Conservation (phyloP, 805 yeast species). For the Saturnispora hagleri region DNA sequence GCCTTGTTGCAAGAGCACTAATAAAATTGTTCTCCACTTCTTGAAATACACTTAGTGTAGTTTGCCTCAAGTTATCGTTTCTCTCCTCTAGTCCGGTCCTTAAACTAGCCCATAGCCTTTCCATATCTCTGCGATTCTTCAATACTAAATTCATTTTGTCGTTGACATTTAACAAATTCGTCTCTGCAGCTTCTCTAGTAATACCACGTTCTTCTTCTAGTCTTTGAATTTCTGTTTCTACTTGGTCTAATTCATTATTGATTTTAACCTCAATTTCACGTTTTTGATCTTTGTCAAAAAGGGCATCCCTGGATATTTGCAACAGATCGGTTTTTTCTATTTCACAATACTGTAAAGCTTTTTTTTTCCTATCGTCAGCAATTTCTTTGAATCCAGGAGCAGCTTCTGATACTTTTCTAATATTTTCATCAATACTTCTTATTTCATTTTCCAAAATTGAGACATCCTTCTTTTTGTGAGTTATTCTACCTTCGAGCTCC, state of each 20-base stretch:
- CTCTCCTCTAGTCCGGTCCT: slow-evolving; percentile 35
- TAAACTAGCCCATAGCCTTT: slow-evolving; percentile 22
- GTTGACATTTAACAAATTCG: slow-evolving; percentile 37
- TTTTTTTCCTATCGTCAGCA: slow-evolving; percentile 4
- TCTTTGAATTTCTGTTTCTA: slow-evolving; percentile 38
- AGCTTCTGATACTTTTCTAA: not conserved
- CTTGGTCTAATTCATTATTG: slow-evolving; percentile 36
- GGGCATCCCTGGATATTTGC: slow-evolving; percentile 32
- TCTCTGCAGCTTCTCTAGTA: slow-evolving; percentile 45
- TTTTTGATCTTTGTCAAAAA: slow-evolving; percentile 3
- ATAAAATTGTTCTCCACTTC: slow-evolving; percentile 50
- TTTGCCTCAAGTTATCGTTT: slow-evolving; percentile 31
- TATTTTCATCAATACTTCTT: slow-evolving; percentile 2
- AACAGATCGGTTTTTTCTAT: slow-evolving; percentile 37
- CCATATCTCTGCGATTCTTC: slow-evolving; percentile 29
- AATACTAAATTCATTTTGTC: slow-evolving; percentile 35
- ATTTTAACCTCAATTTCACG: slow-evolving; percentile 25
- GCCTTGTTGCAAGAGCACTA: slow-evolving; percentile 52
- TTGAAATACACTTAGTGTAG: slow-evolving; percentile 33
- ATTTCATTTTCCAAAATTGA: slow-evolving; percentile 5
- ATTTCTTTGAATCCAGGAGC: slow-evolving; percentile 3
- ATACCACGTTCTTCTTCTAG: slow-evolving; percentile 48
- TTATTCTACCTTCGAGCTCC: slow-evolving; percentile 2
- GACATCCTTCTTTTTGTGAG: slow-evolving; percentile 12
- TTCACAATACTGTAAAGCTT: slow-evolving; percentile 37